These are phyloP conservation scores for Jamesozyma rosinii DNA, from an alignment of 805 yeast genomes.

Conservation along the genomic window DNA sequence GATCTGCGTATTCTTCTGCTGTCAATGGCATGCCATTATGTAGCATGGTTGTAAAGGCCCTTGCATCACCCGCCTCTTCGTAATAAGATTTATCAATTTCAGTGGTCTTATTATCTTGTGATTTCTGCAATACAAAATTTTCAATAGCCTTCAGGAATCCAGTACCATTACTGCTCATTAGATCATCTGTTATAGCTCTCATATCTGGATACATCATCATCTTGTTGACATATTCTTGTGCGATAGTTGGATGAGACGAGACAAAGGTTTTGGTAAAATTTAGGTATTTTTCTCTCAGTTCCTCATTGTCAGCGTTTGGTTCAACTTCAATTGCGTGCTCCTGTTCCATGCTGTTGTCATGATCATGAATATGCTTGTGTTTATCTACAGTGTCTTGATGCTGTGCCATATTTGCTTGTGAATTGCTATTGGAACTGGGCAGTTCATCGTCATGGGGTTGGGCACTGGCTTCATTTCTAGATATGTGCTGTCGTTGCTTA, in stretches of 20 bases:
- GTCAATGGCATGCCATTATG: conserved; percentile 27
- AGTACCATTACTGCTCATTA: conserved; percentile 53
- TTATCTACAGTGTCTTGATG: neutral
- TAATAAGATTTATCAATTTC: conserved; percentile 6
- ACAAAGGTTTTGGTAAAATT: conserved; percentile 27
- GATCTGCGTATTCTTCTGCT: conserved; percentile 24
- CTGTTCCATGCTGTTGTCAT: neutral
- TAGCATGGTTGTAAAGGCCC: conserved; percentile 22
- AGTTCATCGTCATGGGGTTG: neutral
- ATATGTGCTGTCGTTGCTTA: conserved; percentile 16
- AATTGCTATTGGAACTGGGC: neutral
- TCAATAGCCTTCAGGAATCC: conserved; percentile 75
- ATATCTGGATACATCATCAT: conserved; percentile 36
- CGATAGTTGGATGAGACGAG: conserved; percentile 29
- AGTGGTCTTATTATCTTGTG: conserved; percentile 3
- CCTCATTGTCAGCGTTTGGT: conserved; percentile 9
- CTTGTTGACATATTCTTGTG: conserved; percentile 27
- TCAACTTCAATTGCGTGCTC: neutral
- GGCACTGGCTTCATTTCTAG: neutral
- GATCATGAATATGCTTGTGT: neutral
- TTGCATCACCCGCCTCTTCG: conserved; percentile 16
- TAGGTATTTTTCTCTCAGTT: conserved; percentile 18
- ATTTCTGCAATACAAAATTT: conserved; percentile 46
- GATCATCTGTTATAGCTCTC: conserved; percentile 65
- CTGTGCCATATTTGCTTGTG: neutral